Base-by-base conservation (phyloP, 2,329 filamentous ascomycete genomes). In the Salinomyces thailandicus region DNA sequence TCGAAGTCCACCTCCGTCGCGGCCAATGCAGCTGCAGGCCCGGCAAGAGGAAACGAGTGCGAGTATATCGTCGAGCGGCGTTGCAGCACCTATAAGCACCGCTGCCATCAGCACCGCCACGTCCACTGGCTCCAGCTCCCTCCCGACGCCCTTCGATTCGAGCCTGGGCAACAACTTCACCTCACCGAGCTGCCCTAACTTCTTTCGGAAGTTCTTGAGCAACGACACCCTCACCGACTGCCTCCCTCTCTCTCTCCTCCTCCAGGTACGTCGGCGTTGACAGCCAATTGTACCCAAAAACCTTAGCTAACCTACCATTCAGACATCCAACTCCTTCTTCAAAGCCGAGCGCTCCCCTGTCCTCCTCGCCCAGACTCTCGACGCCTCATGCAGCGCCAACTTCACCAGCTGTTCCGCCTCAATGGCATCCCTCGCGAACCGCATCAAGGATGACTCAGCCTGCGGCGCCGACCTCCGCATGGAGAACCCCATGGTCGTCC, bases 271-370 rank as follows among this genome's bases (percentile, higher is more conserved):
- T 67, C 5, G 6, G n/a, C 20, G 13, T 15, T 32, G 15, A 13
- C n/a, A 32, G 15, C 22, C 18, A 26, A 15, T 13, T 14, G 7
- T 8, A 8, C 7, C 19, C 18, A 5, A 26, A n/a, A 2, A 2
- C 22, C 9, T 9, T 2, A 26, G n/a, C 22, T n/a, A 26, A 26
- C 22, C n/a, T n/a, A n/a, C n/a, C n/a, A n/a, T n/a, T 12, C 57
- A 93, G 77, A 85, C 82, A 44, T 95, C 89, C 7, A 74, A 71
- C 35, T 76, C 77, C 27, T 94, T 95, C 64, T 96, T 96, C 66
- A 67, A 85, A 38, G 79, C 79, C 13, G 72, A 80, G 43, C 79
- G 75, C 53, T 81, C 82, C 4, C 68, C 81, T 22, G 68, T 82
- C 33, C 71, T 72, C 48, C 81, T 89, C 41, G 84, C 85, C 1